Conservation (phyloP, 768 basidiomycete species). For the Cantharellus anzutake region DNA sequence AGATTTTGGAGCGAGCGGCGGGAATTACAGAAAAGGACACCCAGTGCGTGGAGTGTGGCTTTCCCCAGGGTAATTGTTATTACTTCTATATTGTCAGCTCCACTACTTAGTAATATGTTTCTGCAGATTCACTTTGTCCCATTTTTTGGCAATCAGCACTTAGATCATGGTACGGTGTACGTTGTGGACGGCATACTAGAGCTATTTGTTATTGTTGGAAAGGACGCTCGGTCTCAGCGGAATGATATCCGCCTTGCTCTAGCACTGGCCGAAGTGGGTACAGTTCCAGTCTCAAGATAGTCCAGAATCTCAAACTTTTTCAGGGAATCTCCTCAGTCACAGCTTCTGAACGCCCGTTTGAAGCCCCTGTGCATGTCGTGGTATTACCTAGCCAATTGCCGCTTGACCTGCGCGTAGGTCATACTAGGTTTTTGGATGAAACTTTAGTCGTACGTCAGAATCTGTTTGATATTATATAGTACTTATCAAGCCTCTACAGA, state of each 20-base stretch:
- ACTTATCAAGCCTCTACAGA: conserved; percentile 17
- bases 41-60: neutral
- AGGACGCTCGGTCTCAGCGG: conserved; percentile 39
- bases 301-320: neutral
- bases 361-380: conserved; percentile 53
- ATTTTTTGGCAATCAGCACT: conserved; percentile 22
- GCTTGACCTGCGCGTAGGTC: conserved; percentile 39
- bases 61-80: too few species aligned
- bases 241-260: conserved; percentile 44
- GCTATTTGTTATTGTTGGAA: conserved; percentile 54
- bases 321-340: conserved; percentile 36
- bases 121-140: neutral
- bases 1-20: conserved; percentile 42
- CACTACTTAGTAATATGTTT: neutral
- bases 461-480: neutral
- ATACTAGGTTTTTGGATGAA: conserved; percentile 52
- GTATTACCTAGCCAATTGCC: conserved; percentile 60
- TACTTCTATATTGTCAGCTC: too few species aligned
- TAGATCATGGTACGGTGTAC: conserved; percentile 29
- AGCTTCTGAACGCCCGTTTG: conserved; percentile 41
- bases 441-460: conserved; percentile 29
- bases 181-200: conserved; percentile 66
- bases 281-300: neutral
- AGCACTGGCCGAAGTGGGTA: conserved; percentile 32
- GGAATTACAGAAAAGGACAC: neutral